Evolutionary conservation across 2,329 filamentous ascomycete species (phyloP), one percentile per base, ranked within the genome.

Genomic region (Scleromitrula shiraiana): DNA sequence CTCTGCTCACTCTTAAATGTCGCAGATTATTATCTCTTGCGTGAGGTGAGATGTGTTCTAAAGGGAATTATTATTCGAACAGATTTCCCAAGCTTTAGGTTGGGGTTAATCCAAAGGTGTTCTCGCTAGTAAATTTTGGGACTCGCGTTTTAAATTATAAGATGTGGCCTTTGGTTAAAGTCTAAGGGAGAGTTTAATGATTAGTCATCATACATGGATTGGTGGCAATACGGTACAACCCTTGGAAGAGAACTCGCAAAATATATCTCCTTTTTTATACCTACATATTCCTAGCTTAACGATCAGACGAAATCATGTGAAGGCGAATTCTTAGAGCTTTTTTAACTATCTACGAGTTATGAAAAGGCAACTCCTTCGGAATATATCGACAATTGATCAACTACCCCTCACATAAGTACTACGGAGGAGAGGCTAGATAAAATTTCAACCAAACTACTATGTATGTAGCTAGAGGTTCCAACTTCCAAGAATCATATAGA

Each of bases 11-110:
- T 35, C n/a, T 35, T 33, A 41, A 33, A 30, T 47, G 37, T 47
- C 27, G 58, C 57, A 60, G 58, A 53, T 49, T 51, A 53, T 50
- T 53, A 8, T 41, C 10, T 23, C 5, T 33, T 52, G 56, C 52
- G 51, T 46, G 53, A 50, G 50, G 50, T 47, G 47, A 60, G 57
- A 58, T 60, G 60, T 62, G 45, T 47, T 47, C 29, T 15, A 17
- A 41, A 54, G 51, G 50, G 53, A 54, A 54, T 50, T 53, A 29
- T 26, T 41, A 30, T 48, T 53, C 55, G 57, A 59, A 56, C 55
- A 59, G 58, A 59, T 59, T 54, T 54, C 55, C n/a, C 38, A 50
- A 49, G 39, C 46, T 36, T 36, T 8, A 37, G 33, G n/a, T 50
- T 41, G 36, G 38, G 40, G 19, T 37, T 51, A 36, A 42, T 49